A percentile compares a stretch with the other conserved stretches of the same genome.
These are phyloP conservation scores for Hortaea werneckii DNA, from an alignment of 2,329 filamentous ascomycete genomes.

Conservation along the genomic window DNA sequence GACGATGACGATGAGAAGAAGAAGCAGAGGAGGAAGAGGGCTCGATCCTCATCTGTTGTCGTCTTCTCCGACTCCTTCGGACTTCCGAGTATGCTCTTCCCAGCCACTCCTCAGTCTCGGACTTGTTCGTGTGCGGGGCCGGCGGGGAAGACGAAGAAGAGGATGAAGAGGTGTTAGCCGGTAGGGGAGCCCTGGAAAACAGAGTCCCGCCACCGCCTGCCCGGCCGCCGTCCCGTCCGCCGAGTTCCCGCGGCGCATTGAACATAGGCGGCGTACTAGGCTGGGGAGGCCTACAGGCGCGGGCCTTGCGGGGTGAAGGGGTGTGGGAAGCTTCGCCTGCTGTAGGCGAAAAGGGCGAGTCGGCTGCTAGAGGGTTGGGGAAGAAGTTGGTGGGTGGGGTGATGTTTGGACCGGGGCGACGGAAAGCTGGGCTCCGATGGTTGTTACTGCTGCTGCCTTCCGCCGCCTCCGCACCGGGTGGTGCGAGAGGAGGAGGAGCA, in stretches of 20 bases:
- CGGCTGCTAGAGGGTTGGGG: conserved; percentile 15
- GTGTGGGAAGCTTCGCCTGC: conserved; percentile 3
- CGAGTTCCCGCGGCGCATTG: neutral
- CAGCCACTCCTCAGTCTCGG: too few species aligned
- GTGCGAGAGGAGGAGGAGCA: neutral
- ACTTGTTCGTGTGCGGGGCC: too few species aligned
- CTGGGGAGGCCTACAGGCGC: neutral
- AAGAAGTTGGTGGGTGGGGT: conserved; percentile 18
- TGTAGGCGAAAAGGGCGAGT: conserved; percentile 12
- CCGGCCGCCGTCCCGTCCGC: neutral
- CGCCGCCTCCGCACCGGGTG: conserved; percentile 4
- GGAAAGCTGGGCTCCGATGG: neutral
- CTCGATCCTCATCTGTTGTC: too few species aligned
- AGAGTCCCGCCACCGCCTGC: too few species aligned
- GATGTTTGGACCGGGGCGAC: conserved; percentile 11
- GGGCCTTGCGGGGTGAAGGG: conserved; percentile 16
- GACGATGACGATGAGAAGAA: too few species aligned
- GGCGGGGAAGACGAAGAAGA: too few species aligned
- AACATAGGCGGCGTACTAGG: neutral
- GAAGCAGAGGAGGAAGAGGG: too few species aligned
- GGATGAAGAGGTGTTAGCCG: too few species aligned
- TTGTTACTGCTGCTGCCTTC: conserved; percentile 18
- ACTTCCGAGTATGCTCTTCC: too few species aligned
- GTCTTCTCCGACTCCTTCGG: too few species aligned
- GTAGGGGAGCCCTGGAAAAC: too few species aligned